A percentile compares a stretch with the other conserved stretches of the same genome.
These are phyloP conservation scores for Anastatica hierochuntica DNA, from an alignment of 345 rosid genomes.

Conservation along the genomic window DNA sequence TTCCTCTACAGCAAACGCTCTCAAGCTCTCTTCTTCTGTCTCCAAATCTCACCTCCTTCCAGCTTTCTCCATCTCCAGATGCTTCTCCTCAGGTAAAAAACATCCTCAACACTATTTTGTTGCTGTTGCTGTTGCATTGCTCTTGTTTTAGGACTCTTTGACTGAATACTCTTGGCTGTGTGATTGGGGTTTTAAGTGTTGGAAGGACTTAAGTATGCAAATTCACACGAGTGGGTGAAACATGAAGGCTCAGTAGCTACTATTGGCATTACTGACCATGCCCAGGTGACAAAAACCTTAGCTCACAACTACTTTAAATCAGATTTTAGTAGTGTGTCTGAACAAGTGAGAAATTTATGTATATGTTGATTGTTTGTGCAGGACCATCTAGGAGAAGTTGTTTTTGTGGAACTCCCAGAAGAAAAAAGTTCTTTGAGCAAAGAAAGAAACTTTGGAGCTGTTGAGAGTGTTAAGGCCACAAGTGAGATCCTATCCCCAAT, in stretches of 20 bases:
- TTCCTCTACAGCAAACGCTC: conserved; percentile 80
- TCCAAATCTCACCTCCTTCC: conserved; percentile 31
- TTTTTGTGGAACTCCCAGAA: conserved; percentile 85
- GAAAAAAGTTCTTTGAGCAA: conserved; percentile 37
- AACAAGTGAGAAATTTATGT: neutral
- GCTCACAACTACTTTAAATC: neutral
- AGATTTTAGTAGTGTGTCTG: conserved; percentile 1
- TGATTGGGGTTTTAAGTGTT: conserved; percentile 32
- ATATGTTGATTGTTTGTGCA: conserved; percentile 16
- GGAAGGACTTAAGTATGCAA: conserved; percentile 82
- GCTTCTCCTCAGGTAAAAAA: conserved; percentile 83
- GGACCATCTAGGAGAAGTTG: conserved; percentile 95
- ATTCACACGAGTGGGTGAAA: conserved; percentile 91
- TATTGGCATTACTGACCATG: conserved; percentile 88
- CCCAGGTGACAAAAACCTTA: conserved; percentile 52
- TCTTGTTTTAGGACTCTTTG: no score
- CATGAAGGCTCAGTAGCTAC: conserved; percentile 78
- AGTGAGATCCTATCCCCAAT: conserved; percentile 86
- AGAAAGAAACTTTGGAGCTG: conserved; percentile 74
- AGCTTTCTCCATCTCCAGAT: conserved; percentile 55
- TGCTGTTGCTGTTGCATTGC: no score
- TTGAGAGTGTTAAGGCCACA: conserved; percentile 93
- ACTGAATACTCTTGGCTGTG: no score
- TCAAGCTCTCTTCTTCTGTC: conserved; percentile 41
- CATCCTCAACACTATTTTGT: no score